These are phyloP conservation scores for Xylaria intraflava DNA, from an alignment of 495 filamentous ascomycete species.

Conservation along the genomic window DNA sequence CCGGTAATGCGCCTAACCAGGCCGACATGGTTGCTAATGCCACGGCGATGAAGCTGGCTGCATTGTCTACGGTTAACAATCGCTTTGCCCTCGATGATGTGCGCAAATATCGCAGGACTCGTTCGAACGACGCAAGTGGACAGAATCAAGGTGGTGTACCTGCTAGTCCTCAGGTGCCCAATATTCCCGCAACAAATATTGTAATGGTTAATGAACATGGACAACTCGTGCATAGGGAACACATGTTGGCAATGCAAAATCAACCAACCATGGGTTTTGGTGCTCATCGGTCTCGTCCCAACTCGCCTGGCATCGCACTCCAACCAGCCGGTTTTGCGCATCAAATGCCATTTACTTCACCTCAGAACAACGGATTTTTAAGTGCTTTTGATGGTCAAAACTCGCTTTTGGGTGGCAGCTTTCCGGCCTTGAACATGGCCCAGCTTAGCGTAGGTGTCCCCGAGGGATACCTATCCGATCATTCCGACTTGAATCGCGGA, in stretches of 20 bases:
- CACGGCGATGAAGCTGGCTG: slow-evolving; percentile 97
- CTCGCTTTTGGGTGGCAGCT: slow-evolving; percentile 65
- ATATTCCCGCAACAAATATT: slow-evolving; percentile 59
- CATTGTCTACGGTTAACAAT: slow-evolving; percentile 95
- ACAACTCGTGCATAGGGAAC: slow-evolving; percentile 78
- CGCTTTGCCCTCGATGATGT: slow-evolving; percentile 94
- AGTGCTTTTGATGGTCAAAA: slow-evolving; percentile 74
- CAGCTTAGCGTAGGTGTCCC: slow-evolving; percentile 63
- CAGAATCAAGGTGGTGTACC: slow-evolving; percentile 38
- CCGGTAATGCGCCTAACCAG: slow-evolving; percentile 53
- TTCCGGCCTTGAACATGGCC: slow-evolving; percentile 63
- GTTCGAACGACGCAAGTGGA: slow-evolving; percentile 77
- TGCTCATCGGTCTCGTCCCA: slow-evolving; percentile 82
- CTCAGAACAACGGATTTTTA: slow-evolving; percentile 93
- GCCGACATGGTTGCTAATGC: slow-evolving; percentile 99
- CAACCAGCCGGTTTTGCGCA: slow-evolving; percentile 57
- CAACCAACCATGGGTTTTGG: slow-evolving; percentile 72
- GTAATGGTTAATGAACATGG: slow-evolving; percentile 88
- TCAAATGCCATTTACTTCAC: slow-evolving; percentile 70
- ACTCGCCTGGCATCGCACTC: slow-evolving; percentile 83
- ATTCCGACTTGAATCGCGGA: slow-evolving; percentile 82
- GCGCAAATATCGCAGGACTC: slow-evolving; percentile 83
- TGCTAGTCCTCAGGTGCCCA: slow-evolving; percentile 36
- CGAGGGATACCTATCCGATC: slow-evolving; percentile 92
- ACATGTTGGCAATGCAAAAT: slow-evolving; percentile 76